phyloP scores from a whole-genome alignment of 2,329 filamentous ascomycete genomes.

The Phaeophleospora eucalypticola region DNA sequence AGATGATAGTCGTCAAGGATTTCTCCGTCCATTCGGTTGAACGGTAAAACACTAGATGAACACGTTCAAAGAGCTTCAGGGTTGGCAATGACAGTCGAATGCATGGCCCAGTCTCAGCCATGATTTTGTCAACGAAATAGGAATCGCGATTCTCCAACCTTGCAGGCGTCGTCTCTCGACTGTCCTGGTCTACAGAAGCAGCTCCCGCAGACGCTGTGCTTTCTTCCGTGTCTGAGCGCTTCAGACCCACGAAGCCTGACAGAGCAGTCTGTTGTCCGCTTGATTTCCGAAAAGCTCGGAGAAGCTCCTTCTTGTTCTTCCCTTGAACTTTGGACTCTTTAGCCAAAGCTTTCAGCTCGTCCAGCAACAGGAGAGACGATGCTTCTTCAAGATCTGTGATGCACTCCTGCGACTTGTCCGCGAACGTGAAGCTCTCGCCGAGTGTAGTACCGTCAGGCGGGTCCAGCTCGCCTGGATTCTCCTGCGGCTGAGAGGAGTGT shows the following conservation, averaged over 20 bases:
- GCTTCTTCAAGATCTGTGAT: constrained; percentile 81
- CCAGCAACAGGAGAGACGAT: constrained; percentile 72
- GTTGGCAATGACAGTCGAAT: constrained; percentile 70
- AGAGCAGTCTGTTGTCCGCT: constrained; percentile 73
- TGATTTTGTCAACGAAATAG: constrained; percentile 73
- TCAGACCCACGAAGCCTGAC: constrained; percentile 60
- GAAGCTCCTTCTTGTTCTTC: constrained; percentile 78
- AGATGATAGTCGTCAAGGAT: constrained; percentile 87
- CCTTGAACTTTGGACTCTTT: constrained; percentile 84
- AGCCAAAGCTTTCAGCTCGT: constrained; percentile 79
- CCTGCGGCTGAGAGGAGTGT: constrained; percentile 33
- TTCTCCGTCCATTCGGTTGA: constrained; percentile 98
- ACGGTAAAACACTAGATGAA: constrained; percentile 92
- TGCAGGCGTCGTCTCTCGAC: constrained; percentile 38
- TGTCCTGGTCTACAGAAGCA: constrained; percentile 24
- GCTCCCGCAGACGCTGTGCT: constrained; percentile 48
- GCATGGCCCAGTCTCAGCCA: constrained; percentile 73
- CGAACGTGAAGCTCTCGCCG: constrained; percentile 65
- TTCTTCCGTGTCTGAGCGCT: constrained; percentile 58
- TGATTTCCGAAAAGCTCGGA: constrained; percentile 67
- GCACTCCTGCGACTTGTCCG: constrained; percentile 67
- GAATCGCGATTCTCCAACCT: constrained; percentile 60
- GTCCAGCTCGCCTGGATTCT: constrained; percentile 48
- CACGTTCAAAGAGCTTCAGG: constrained; percentile 82
- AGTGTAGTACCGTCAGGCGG: constrained; percentile 48